Conservation (phyloP, 208 protist genomes). For the Trypanosoma brucei region DNA sequence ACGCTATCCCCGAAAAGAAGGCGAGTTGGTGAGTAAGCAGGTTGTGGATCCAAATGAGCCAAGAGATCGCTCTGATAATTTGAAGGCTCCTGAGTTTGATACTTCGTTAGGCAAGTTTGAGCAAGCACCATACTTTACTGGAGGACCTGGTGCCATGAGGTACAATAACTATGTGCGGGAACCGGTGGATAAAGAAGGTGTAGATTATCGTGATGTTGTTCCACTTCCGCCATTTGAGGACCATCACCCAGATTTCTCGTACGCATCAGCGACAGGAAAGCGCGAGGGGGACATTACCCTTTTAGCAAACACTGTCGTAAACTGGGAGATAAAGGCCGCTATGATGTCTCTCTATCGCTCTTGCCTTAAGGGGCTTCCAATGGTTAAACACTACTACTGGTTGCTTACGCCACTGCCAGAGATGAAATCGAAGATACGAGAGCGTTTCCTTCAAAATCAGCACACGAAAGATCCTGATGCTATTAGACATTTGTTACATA, state of each 20-base stretch:
- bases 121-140: conserved; percentile 72
- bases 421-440: conserved; percentile 81
- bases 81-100: conserved; percentile 70
- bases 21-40: conserved; percentile 33
- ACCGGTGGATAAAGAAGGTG: conserved; percentile 42
- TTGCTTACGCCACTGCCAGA: conserved; percentile 68
- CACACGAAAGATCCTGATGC: conserved; percentile 85
- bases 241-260: conserved; percentile 80
- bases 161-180: conserved; percentile 78
- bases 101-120: conserved; percentile 84
- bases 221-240: conserved; percentile 55
- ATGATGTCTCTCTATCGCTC: conserved; percentile 79
- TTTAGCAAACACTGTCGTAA: conserved; percentile 52
- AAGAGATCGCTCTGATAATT: conserved; percentile 61
- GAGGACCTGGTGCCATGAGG: conserved; percentile 69
- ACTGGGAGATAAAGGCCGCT: conserved; percentile 68
- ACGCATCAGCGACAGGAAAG: conserved; percentile 67
- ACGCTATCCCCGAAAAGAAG: conserved; percentile 38
- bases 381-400: conserved; percentile 89
- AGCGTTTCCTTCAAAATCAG: conserved; percentile 83
- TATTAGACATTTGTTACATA: conserved; percentile 82
- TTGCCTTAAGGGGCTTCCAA: conserved; percentile 70
- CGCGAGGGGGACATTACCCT: conserved; percentile 69
- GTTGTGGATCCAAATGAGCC: conserved; percentile 32
- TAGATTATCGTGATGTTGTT: conserved; percentile 59